Evolutionary conservation across 257 asterid species (phyloP).

Genomic region (Marsdenia floribunda): DNA sequence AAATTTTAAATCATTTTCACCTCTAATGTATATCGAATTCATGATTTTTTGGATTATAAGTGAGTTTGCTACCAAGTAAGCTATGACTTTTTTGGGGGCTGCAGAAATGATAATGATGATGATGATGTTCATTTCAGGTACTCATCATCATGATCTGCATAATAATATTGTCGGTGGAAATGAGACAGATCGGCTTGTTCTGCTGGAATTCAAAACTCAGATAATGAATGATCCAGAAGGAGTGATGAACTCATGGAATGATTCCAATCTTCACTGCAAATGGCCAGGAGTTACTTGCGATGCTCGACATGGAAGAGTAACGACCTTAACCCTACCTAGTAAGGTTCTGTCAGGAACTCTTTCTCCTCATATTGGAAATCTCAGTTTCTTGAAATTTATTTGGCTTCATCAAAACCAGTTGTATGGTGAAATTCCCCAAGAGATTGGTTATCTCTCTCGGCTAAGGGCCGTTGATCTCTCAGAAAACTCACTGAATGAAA

Average conservation of each 20-base stretch:
- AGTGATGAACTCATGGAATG: constrained; percentile 14
- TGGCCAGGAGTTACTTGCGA: constrained; percentile 29
- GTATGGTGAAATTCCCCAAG: constrained; percentile 24
- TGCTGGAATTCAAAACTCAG: constrained; percentile 2
- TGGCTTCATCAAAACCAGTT: constrained; percentile 24
- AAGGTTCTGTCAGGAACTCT: constrained; percentile 27
- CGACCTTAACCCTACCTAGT: constrained; percentile 15
- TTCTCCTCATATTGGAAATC: constrained; percentile 38
- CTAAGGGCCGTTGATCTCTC: neutral
- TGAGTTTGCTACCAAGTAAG: too few relatives aligned
- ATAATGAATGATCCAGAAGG: constrained; percentile 16
- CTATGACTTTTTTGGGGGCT: too few relatives aligned
- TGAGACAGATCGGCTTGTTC: neutral
- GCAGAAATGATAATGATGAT: too few relatives aligned
- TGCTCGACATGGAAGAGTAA: constrained; percentile 21
- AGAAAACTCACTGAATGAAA: neutral
- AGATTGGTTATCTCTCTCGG: neutral
- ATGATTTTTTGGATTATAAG: too few relatives aligned
- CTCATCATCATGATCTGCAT: too few relatives aligned
- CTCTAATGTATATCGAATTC: too few relatives aligned
- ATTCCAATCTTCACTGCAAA: constrained; percentile 15
- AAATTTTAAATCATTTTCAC: too few relatives aligned
- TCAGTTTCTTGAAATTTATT: constrained; percentile 27
- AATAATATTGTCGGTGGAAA: too few relatives aligned
- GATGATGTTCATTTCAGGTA: too few relatives aligned